Base-by-base conservation (phyloP, 2,329 filamentous ascomycete genomes). In the Graphium sp. region DNA sequence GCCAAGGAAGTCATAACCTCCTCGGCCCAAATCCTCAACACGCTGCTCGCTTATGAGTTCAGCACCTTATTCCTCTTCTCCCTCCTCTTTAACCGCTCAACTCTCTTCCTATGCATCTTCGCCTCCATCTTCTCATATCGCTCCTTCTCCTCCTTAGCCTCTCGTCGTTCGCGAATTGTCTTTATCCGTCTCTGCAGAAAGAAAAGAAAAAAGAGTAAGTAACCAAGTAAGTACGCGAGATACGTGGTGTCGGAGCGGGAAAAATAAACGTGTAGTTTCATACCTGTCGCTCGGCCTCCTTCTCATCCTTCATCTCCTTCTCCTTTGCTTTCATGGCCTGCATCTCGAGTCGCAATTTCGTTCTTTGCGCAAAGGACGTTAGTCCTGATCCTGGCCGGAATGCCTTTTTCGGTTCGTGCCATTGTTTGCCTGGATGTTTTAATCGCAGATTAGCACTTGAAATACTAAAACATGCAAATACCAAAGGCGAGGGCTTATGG, bases 51-150 rank as follows among this genome's bases (percentile, higher is more conserved):
- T 66, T 58, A 76, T 35, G 71, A 75, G 49, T 75, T 74, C 43
- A 78, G 48, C 49, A 83, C 56, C 60, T 87, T 89, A 55, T 87
- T 98, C 48, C 89, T 74, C 74, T 95, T 95, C 63, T 98, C 89
- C 53, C 83, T 80, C 47, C 85, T 71, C 74, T 84, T 93, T 53
- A 93, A 55, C 42, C 89, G 71, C 56, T 98, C 89, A 9, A 95
- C 77, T 35, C 85, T 68, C 66, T 93, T 95, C 55, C 71, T 74
- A 59, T 95, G 87, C 89, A 98, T 95, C 61, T 89, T 95, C 58
- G 84, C 82, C 13, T 84, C 87, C 71, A 98, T 71, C 61, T 85
- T 82, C 52, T 84, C 82, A 48, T 87, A 95, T 40, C 87, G 66
- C 45, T 85, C 83, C 53, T 79, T 84, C 61, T 95, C 89, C 43